Percentiles rank a stretch among this genome's conserved stretches.
Evolutionary conservation across 306 rosid genomes (phyloP).

Genomic region (Biancaea sappan): DNA sequence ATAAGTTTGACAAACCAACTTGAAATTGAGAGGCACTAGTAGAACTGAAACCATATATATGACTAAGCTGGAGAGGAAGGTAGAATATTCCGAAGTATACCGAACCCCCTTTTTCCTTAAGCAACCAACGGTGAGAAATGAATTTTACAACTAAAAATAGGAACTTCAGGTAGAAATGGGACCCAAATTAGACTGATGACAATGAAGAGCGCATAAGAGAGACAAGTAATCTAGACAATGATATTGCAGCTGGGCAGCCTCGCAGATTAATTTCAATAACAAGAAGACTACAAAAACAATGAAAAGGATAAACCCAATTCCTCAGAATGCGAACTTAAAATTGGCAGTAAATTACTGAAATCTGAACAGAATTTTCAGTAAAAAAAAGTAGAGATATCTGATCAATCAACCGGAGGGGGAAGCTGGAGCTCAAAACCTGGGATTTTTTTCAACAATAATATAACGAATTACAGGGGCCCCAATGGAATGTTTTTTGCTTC

Average conservation of each 20-base stretch:
- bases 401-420: conserved; percentile 22
- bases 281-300: neutral
- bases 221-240: conserved; percentile 18
- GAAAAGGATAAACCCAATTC: neutral
- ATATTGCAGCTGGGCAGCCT: conserved; percentile 22
- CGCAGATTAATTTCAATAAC: neutral
- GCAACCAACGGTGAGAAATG: conserved; percentile 27
- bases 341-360: neutral
- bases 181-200: conserved; percentile 43
- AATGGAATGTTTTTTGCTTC: conserved; percentile 23
- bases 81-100: conserved; percentile 8
- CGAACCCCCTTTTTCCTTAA: conserved; percentile 7
- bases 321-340: neutral
- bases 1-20: conserved; percentile 22
- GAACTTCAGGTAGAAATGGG: conserved; percentile 49
- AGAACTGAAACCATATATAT: neutral
- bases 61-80: conserved; percentile 15
- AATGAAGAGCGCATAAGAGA: conserved; percentile 28
- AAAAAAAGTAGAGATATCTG: conserved; percentile 25
- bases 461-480: conserved; percentile 26
- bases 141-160: conserved; percentile 45
- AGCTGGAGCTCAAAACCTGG: no score
- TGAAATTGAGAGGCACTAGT: neutral
- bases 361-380: conserved; percentile 9
- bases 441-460: conserved; percentile 30